Evolutionary conservation across 1,284 basidiomycete genomes (phyloP), one percentile per base, ranked within the genome.

Genomic region (Puccinia triticina): DNA sequence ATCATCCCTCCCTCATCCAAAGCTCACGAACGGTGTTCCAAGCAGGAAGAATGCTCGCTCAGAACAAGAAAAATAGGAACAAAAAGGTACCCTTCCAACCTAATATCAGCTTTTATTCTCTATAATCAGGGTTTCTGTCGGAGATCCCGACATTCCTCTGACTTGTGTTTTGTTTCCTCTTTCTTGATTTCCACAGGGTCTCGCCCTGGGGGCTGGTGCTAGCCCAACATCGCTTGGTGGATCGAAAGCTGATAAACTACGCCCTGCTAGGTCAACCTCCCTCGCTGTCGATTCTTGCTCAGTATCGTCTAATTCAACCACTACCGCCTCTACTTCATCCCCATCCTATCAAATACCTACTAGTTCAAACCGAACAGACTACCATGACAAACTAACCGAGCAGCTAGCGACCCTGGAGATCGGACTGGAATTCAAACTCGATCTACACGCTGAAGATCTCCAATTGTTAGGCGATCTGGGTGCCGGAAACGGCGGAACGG

Each of bases 401-500:
- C 93, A 92, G 18, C 89, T 94, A 21, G 92, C 92, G 78, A 91
- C 91, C 40, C 83, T 88, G 11, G 88, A 88, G 83, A 84, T 88
- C 48, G 87, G 87, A 53, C 84, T 86, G 37, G 88, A 88, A 75
- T 87, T 87, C 84, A 88, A 87, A 84, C 84, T 88, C 32, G 88
- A 88, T 73, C 82, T 89, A 53, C 84, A 87, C 67, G 87, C 86
- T 67, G 87, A 88, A 79, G 88, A 89, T 77, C 84, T 89, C 40
- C 84, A 92, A 87, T 92, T 94, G 83, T 87, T 98, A 46, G 89
- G 91, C 40, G 96, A 99, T 87, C 90, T 99, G 2, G 96, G 96
- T 0, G 92, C 95, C 84, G 96, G 96, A n/a, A 98, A 98, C 86
- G 95, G 96, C 0, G 96, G 97, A 59, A 98, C 95, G 76, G 97